Base-by-base conservation (phyloP, 805 yeast genomes). In the Cyberlindnera veronae region DNA sequence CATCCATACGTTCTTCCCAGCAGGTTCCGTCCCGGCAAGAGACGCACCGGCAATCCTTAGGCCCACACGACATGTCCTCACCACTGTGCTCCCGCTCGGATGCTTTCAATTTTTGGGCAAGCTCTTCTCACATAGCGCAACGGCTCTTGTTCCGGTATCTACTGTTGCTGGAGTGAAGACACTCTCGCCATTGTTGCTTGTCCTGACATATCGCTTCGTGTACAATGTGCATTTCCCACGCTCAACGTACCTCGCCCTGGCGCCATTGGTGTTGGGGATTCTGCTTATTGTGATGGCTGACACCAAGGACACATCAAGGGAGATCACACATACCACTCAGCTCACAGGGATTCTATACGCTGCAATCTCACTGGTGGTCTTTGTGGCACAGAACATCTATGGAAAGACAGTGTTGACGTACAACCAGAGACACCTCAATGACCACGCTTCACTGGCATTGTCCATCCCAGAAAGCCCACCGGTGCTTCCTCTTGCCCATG, bases 381-480 rank as follows among this genome's bases (percentile, higher is more conserved):
- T 89, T 66, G 95, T 91, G 5, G 76, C 80, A 3, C 95, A 88
- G 56, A 88, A 88, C 57, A 84, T 89, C 32, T 88, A 86, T 61
- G 89, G 93, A 28, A 89, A 89, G 63, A 81, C 79, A 48, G 79
- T 89, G 29, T 75, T 88, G 46, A 86, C 90, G 27, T 62, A 54
- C 50, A 63, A 61, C 39, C 55, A 51, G 13, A 56, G 42, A 17
- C 41, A 42, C 15, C 37, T 44, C 28, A 55, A 49, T 22, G 47
- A 50, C 31, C 61, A 54, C 34, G 44, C 59, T 1, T 53, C 51
- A 18, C 36, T 57, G 18, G 61, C 61, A 12, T 41, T 42, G 10
- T 22, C 50, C 1, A 24, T 32, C 2, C 8, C 37, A 1, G 36
- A 36, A 8, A 14, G 34, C 6, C 15, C 42, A n/a, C 11, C 22